A percentile compares a stretch with the other conserved stretches of the same genome.
Conservation (phyloP, 805 yeast species). For the Candida pini region DNA sequence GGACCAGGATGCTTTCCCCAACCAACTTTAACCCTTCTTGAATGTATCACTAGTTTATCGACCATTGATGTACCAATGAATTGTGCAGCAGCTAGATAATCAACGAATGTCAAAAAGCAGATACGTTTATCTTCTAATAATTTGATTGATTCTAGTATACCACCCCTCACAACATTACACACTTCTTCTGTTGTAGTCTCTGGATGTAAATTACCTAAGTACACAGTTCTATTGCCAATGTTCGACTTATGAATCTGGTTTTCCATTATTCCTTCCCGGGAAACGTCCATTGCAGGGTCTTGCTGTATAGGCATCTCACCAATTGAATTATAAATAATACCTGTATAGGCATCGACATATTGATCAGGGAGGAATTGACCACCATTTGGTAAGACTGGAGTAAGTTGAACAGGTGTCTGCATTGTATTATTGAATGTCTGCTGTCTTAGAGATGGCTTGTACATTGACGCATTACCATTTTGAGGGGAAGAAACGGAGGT, state of each 20-base stretch:
- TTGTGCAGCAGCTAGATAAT: conserved; percentile 58
- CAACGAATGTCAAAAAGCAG: conserved; percentile 67
- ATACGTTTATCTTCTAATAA: conserved; percentile 44
- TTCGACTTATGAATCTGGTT: conserved; percentile 4
- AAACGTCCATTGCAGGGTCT: too few relatives aligned
- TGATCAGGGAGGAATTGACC: conserved; percentile 2
- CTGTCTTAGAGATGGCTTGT: conserved; percentile 5
- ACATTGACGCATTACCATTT: conserved; percentile 6
- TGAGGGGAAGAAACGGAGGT: conserved; percentile 23
- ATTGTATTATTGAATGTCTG: background rate
- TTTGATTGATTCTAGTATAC: conserved; percentile 58
- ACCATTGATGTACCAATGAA: conserved; percentile 47
- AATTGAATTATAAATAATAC: conserved; percentile 5
- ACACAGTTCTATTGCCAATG: conserved; percentile 59
- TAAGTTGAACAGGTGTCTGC: conserved; percentile 2
- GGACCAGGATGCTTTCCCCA: conserved; percentile 75
- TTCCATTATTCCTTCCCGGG: too few relatives aligned
- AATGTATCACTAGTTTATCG: conserved; percentile 57
- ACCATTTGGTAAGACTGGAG: conserved; percentile 4
- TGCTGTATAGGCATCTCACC: background rate
- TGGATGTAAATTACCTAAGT: conserved; percentile 60
- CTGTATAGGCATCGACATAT: conserved; percentile 8
- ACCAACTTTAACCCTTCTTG: conserved; percentile 56
- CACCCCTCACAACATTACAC: conserved; percentile 74
- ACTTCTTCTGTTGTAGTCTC: conserved; percentile 65